These are phyloP conservation scores for Platanus orientalis DNA, from an alignment of 164 flowering plant genomes.

Conservation along the genomic window DNA sequence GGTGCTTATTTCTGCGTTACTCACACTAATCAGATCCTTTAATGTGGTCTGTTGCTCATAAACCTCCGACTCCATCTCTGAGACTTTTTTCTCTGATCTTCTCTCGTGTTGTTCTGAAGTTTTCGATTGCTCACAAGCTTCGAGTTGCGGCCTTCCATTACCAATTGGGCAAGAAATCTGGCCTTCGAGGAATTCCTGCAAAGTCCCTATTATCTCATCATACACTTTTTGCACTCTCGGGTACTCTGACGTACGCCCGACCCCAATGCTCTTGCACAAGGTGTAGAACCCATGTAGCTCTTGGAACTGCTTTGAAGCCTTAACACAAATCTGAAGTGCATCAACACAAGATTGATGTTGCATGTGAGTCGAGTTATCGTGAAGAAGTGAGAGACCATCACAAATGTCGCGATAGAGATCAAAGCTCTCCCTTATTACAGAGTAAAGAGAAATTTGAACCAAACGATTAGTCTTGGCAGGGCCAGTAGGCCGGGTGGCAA, in stretches of 20 bases:
- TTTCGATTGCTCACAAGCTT: neutral
- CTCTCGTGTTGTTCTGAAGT: no score
- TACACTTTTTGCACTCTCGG: constrained; percentile 73
- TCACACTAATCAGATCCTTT: constrained; percentile 36
- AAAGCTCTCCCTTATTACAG: constrained; percentile 64
- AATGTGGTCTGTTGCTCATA: neutral
- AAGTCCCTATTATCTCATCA: constrained; percentile 55
- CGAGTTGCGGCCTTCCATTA: neutral
- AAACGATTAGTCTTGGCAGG: constrained; percentile 48
- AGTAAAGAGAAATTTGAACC: constrained; percentile 50
- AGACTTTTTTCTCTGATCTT: no score
- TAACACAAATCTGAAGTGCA: constrained; percentile 55
- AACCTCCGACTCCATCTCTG: neutral
- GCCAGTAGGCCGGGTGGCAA: constrained; percentile 74
- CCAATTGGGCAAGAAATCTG: constrained; percentile 33
- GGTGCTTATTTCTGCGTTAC: constrained; percentile 26
- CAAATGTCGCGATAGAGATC: constrained; percentile 74
- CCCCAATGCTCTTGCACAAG: constrained; percentile 53
- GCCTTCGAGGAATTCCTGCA: constrained; percentile 74
- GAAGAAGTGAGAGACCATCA: constrained; percentile 61
- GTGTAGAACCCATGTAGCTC: constrained; percentile 50
- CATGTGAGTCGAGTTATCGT: constrained; percentile 73
- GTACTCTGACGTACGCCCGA: constrained; percentile 71
- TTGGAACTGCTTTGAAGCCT: constrained; percentile 64
- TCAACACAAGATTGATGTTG: constrained; percentile 43